Conservation (phyloP, 805 yeast species). For the Teunomyces atbi region DNA sequence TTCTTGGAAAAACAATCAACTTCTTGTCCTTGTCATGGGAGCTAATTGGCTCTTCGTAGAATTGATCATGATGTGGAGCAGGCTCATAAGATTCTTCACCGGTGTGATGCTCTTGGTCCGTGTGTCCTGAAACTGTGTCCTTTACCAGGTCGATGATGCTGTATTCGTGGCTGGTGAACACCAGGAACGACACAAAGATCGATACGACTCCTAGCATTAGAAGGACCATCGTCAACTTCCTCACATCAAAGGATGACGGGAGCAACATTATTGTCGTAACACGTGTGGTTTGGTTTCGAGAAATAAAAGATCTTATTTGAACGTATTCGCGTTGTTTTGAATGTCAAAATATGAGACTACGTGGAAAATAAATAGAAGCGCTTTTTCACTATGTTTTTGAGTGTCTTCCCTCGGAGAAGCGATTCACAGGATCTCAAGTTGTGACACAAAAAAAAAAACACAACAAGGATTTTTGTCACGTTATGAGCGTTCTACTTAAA, state of each 20-base stretch:
- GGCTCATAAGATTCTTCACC: background rate
- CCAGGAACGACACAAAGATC: background rate
- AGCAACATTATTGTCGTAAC: background rate
- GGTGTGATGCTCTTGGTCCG: background rate
- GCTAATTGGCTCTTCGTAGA: background rate
- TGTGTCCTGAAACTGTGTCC: background rate
- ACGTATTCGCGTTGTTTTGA: background rate
- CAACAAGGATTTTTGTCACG: background rate
- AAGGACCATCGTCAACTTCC: background rate
- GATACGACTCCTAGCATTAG: background rate
- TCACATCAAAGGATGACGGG: constrained; percentile 1
- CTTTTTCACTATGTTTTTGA: too few species aligned
- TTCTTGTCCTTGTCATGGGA: constrained; percentile 3
- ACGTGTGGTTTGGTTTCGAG: too few species aligned
- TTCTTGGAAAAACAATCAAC: constrained; percentile 2
- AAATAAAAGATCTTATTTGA: too few species aligned
- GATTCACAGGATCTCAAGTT: background rate
- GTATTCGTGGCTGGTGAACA: background rate
- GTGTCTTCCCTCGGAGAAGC: background rate
- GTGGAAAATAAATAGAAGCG: too few species aligned
- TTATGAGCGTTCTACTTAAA: background rate
- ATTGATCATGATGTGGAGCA: background rate
- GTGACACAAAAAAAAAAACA: background rate
- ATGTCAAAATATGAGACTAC: too few species aligned
- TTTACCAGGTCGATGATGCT: constrained; percentile 1